Conservation (phyloP, 169 alveolate genomes). For the Plasmodium coatneyi region DNA sequence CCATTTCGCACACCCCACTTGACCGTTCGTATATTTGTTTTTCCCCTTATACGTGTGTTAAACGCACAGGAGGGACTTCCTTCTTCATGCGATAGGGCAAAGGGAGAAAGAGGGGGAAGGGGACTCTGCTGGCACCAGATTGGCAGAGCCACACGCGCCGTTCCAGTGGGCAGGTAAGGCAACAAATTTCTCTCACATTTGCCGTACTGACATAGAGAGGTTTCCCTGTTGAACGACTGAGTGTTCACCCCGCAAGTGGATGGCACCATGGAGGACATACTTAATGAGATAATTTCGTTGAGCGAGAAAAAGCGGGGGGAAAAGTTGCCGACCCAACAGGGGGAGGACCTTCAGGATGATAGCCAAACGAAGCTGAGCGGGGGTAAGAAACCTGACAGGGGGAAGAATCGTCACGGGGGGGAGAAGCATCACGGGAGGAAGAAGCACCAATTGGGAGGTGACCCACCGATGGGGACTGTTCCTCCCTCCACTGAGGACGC, state of each 20-base stretch:
- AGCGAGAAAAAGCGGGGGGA: constrained; percentile 33
- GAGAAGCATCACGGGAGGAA: neutral
- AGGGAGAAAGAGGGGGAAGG: neutral
- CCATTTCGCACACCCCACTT: neutral
- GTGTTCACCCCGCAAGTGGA: neutral
- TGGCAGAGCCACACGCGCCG: neutral
- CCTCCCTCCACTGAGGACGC: neutral
- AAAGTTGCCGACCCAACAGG: neutral
- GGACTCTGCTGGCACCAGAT: neutral
- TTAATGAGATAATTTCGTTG: constrained; percentile 40
- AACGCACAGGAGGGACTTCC: neutral
- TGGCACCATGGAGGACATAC: constrained; percentile 40
- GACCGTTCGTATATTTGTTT: neutral
- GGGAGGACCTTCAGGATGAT: neutral
- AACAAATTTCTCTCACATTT: neutral
- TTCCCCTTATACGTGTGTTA: neutral
- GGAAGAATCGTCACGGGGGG: neutral
- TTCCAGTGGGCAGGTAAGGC: neutral
- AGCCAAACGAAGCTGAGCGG: neutral
- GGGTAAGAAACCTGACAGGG: neutral
- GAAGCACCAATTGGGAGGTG: neutral
- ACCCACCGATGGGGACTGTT: neutral
- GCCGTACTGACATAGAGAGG: neutral
- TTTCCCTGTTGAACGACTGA: neutral
- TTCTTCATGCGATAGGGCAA: neutral